Conservation (phyloP, 192 early-diverging fungal species). For the Umbelopsis vinacea region DNA sequence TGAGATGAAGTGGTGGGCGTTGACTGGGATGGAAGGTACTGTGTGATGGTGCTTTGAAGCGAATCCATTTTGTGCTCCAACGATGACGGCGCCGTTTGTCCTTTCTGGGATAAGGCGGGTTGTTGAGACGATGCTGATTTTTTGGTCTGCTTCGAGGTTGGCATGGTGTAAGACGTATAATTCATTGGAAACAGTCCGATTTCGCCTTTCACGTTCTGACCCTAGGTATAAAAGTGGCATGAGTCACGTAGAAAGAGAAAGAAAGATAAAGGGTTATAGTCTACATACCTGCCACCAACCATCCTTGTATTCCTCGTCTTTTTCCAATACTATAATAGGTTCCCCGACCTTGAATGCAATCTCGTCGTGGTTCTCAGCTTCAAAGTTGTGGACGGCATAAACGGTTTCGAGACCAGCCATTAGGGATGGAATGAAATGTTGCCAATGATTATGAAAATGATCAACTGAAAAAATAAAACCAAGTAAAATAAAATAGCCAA, state of each 20-base stretch:
- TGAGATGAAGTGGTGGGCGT: background rate
- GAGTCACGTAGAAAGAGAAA: too few species aligned
- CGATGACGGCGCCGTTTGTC: constrained; percentile 1
- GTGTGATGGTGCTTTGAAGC: constrained; percentile 1
- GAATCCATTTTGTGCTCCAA: constrained; percentile 12
- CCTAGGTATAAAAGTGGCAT: constrained; percentile 43
- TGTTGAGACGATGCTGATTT: constrained; percentile 5
- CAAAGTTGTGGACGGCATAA: constrained; percentile 60
- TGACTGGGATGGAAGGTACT: constrained; percentile 1
- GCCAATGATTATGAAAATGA: constrained; percentile 6
- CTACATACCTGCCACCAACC: constrained; percentile 78
- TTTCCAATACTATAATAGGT: constrained; percentile 69
- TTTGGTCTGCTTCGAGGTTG: background rate
- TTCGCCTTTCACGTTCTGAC: constrained; percentile 63
- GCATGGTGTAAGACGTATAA: constrained; percentile 51
- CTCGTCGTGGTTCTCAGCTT: constrained; percentile 73
- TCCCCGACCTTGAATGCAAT: constrained; percentile 71
- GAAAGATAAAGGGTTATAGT: background rate
- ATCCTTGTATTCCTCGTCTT: constrained; percentile 74
- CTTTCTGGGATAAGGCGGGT: background rate
- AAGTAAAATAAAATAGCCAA: background rate
- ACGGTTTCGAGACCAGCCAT: constrained; percentile 44
- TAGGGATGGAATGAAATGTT: constrained; percentile 10
- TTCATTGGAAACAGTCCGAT: constrained; percentile 77
- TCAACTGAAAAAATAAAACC: background rate